Evolutionary conservation across 2,329 filamentous ascomycete genomes (phyloP), one percentile per base, ranked within the genome.

Genomic region (Penicillium sclerotigenum): DNA sequence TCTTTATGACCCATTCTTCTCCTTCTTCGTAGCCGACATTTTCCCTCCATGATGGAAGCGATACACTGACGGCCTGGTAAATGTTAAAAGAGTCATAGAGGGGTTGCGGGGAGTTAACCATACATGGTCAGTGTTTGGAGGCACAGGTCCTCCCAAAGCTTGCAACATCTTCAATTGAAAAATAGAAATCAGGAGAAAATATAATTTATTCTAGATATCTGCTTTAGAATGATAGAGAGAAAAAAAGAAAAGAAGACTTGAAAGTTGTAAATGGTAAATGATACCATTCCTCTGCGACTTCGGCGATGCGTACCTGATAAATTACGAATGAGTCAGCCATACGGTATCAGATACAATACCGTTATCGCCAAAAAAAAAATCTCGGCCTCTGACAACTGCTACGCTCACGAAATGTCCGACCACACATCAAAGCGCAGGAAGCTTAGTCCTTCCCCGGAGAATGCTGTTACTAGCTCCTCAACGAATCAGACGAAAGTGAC

Each of bases 1-100:
- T 88, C 60, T 82, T 83, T 18, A 94, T 62, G n/a, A 99, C 90
- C 87, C 90, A 94, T 54, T 87, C 79, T 71, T 95, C 83, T 48
- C 91, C 93, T 74, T 99, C 91, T 73, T 99, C 94, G 70, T 99
- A 99, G 38, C 86, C 93, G 37, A 99, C 81, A 68, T 96, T 97
- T 62, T 91, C 81, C 63, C 81, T 82, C 94, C 94, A 99, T 76
- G 91, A 95, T 37, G 94, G 94, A 26, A 99, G 79, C 16, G 94
- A 97, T 40, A 97, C 93, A 73, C 93, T 97, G 62, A 97, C 90
- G 62, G 93, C 94, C 92, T 97, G 52, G n/a, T 52, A 33, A 41
- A 56, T 54, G 50, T 61, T 46, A 62, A 40, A 49, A 41, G 55
- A 59, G n/a, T 51, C 51, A 62, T 62, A 45, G 65, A 61, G 65